phyloP scores from a whole-genome alignment of 208 protist genomes.

The Leishmania braziliensis region DNA sequence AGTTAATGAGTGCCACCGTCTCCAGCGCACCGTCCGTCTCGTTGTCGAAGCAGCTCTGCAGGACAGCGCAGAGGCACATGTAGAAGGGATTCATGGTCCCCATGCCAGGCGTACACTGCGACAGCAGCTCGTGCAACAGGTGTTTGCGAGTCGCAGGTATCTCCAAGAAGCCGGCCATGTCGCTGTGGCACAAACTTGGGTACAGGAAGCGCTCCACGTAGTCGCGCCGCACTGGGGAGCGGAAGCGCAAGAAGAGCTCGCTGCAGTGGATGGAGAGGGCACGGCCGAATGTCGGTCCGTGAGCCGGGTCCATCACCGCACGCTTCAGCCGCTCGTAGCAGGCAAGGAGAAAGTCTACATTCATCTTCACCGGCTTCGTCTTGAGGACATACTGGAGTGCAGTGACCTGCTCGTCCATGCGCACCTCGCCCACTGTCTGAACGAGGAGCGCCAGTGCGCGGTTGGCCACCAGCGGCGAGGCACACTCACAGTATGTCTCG shows the following conservation, averaged over 20 bases:
- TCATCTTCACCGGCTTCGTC: constrained; percentile 75
- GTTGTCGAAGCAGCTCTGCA: constrained; percentile 81
- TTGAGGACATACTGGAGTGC: constrained; percentile 82
- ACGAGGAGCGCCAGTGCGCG: constrained; percentile 81
- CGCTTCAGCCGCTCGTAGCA: constrained; percentile 91
- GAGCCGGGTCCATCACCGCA: constrained; percentile 58
- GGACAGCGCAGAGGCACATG: constrained; percentile 85
- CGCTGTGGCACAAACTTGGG: constrained; percentile 76
- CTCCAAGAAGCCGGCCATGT: constrained; percentile 76
- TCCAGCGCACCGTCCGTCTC: constrained; percentile 85
- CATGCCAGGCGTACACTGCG: constrained; percentile 78
- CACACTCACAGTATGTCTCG: constrained; percentile 62
- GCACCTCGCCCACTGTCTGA: constrained; percentile 64
- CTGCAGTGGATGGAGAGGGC: constrained; percentile 88
- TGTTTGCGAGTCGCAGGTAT: constrained; percentile 76
- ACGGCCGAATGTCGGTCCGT: constrained; percentile 72
- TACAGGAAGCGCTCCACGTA: constrained; percentile 91
- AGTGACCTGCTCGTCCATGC: constrained; percentile 78
- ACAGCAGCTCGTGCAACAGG: constrained; percentile 72
- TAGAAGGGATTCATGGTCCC: constrained; percentile 80
- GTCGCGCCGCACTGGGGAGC: constrained; percentile 87
- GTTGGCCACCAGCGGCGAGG: constrained; percentile 82
- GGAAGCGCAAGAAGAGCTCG: constrained; percentile 89
- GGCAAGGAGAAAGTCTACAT: constrained; percentile 87
- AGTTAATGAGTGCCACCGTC: constrained; percentile 80